Base-by-base conservation (phyloP, 257 asterid species). In the Solanum pinnatisectum region DNA sequence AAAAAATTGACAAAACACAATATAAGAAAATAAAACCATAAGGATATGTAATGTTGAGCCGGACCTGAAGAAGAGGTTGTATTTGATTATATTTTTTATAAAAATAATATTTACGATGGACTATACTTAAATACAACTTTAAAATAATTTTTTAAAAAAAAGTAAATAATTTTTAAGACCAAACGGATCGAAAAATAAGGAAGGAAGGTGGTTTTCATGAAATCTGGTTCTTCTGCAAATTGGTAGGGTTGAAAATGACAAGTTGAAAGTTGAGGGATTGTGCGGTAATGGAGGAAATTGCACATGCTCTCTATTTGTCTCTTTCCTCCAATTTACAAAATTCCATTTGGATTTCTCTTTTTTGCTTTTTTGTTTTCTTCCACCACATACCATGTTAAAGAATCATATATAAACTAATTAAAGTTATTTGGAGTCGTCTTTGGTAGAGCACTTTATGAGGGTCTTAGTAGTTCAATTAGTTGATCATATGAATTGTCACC, bases 241-340 rank as follows among this genome's bases (percentile, higher is more conserved):
- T 82, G 70, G 20, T 16, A 22, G 15, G 63, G 70, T 82, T 49
- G 85, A 81, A 81, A 81, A 30, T 81, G 85, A 81, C 85, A 44
- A 46, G 10, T 79, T 42, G 84, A 78, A 44, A 81, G 40, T 27
- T 81, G 84, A 79, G 30, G 67, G 39, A 15, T 56, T n/a, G 22
- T 40, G 60, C 84, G 23, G 84, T 32, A 77, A 40, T 30, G 42
- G 12, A 18, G 85, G 70, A 49, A 82, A 82, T 82, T 25, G 88
- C 92, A 88, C 92, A 87, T 90, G 91, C 77, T 42, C 42, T 25
- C 40, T 44, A 83, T 90, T 76, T 89, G 91, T 73, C 90, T 60
- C 6, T 44, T 84, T 89, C 63, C 90, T 42, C 25, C 46, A 23
- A 37, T 30, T 74, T 81, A 27, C 16, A 33, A 42, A 87, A 49